Evolutionary conservation across 148 eudicot species (phyloP), one percentile per base, ranked within the genome.

Genomic region (Cornus controversa): DNA sequence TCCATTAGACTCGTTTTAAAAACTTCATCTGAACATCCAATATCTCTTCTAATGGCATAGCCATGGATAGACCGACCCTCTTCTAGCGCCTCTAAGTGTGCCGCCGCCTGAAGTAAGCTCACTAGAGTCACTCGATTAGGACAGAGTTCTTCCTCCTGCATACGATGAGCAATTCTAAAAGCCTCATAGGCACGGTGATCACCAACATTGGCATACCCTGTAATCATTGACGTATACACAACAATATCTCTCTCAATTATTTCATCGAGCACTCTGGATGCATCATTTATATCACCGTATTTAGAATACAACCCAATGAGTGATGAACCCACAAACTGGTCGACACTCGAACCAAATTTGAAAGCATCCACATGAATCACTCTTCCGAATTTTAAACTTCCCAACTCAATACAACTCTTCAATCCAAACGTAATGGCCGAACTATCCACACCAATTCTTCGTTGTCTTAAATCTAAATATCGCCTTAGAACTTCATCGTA

Each of bases 91-190:
- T 75, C 60, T 40, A 71, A 76, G 9, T 22, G 60, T 47, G 80
- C 58, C 6, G 80, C 83, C 20, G 72, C 75, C 20, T 76, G 80
- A 2, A 81, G 72, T 54, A 81, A 72, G 53, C 83, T 81, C 73
- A 76, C 80, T 11, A 81, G 69, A 1, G 83, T 81, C 47, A 81
- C 83, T 14, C 83, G 78, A 68, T 81, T 81, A 53, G 83, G 83
- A 67, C 71, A 75, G 26, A 81, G 62, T 36, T 74, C 75, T 25
- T 76, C 66, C 66, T 8, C 47, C 72, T 70, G 79, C 83, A 81
- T 81, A 45, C 58, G 64, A 5, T 5, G 9, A 31, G 71, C 76
- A 64, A 75, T 28, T 42, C 71, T 29, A 47, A 81, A 81, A 23
- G 73, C 83, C 72, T 81, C 36, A 28, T 76, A 62, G 24, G 79